Percentiles rank a stretch among this genome's conserved stretches.
Evolutionary conservation across 1,139 yeast genomes (phyloP).

Genomic region (Geotrichum aggregatum): DNA sequence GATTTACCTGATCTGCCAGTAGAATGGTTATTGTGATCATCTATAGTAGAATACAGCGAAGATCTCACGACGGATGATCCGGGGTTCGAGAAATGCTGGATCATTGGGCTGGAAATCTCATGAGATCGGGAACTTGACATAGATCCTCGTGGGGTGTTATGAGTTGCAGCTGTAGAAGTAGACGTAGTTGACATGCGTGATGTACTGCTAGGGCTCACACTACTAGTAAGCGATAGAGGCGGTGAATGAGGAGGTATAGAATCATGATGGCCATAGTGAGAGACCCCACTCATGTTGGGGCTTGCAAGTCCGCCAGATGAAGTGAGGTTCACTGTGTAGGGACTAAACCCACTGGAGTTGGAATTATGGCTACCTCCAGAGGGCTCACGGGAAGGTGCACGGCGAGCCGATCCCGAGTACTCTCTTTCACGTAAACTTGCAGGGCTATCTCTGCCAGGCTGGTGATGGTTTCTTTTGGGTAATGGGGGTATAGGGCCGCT

Average conservation of each 20-base stretch:
- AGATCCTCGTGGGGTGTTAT: conserved; percentile 15
- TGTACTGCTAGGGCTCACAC: conserved; percentile 13
- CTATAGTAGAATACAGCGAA: conserved; percentile 13
- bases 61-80: conserved; percentile 4
- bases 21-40: background rate
- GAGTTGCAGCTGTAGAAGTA: conserved; percentile 12
- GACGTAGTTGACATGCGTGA: conserved; percentile 10
- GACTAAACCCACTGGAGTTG: background rate
- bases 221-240: conserved; percentile 6
- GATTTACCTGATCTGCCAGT: conserved; percentile 6
- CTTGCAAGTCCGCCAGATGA: background rate
- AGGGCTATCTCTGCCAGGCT: background rate
- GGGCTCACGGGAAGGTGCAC: conserved; percentile 15
- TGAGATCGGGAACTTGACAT: conserved; percentile 14
- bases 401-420: conserved; percentile 7
- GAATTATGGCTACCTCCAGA: conserved; percentile 9
- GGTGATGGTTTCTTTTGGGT: conserved; percentile 12
- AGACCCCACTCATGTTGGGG: background rate
- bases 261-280: conserved; percentile 4
- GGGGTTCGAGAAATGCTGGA: conserved; percentile 3
- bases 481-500: conserved; percentile 19
- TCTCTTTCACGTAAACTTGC: conserved; percentile 11
- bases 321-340: conserved; percentile 1
- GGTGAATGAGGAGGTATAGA: conserved; percentile 12
- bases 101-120: conserved; percentile 15